Evolutionary conservation across 2,329 filamentous ascomycete species (phyloP), one percentile per base, ranked within the genome.

Genomic region (Alternaria consortialis): DNA sequence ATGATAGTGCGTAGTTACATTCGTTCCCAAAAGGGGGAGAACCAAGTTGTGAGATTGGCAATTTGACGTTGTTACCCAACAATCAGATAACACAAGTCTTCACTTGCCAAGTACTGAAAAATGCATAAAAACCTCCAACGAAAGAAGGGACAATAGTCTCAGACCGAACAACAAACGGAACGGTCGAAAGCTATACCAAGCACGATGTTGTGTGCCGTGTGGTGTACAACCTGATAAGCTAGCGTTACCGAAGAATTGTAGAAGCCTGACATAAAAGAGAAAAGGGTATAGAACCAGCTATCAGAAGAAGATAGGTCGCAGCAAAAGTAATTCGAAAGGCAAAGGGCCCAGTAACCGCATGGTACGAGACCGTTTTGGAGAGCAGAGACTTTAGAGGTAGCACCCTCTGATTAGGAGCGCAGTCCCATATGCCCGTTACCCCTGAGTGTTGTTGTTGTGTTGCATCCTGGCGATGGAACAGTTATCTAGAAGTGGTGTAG

Each of bases 401-500:
- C 23, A 43, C 32, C 42, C n/a, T 34, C 15, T 23, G 31, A 27
- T 40, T 50, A 2, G n/a, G 29, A 50, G 29, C 29, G 29, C 43
- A 48, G 40, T 37, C 39, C 36, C 25, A 17, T n/a, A 23, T 32
- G 42, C 23, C 42, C 13, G 27, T 34, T 42, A 7, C 54, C 40
- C 47, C 39, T 57, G 34, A 57, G 37, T 36, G 44, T 17, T 25
- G 44, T 43, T 25, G 23, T 23, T 58, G 17, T 61, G 7, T 56
- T 27, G 31, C 32, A 23, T 25, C n/a, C 11, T 23, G 17, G 29
- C 27, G 13, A 25, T 42, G 20, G 58, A 36, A 37, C 5, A 32
- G 12, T 42, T 71, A 74, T 64, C 70, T 65, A 47, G 68, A 63
- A 29, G 63, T 60, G 3, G 65, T 60, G 31, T 73, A 74, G 48